Conservation (phyloP, 495 filamentous ascomycete genomes). For the Neurospora hispaniola region DNA sequence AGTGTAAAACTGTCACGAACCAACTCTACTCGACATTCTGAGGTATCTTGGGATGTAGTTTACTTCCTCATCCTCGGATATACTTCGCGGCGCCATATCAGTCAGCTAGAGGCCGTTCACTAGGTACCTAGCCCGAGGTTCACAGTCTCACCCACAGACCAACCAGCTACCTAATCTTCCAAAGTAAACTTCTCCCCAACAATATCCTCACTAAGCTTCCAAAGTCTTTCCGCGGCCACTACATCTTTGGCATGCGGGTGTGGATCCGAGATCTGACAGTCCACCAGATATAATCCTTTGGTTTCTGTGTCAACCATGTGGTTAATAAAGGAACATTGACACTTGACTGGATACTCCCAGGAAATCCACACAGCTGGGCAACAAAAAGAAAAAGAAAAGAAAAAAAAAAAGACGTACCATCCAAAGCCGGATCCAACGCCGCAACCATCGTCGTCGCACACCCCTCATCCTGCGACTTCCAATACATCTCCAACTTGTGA, state of each 20-base stretch:
- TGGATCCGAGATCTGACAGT: conserved; percentile 28
- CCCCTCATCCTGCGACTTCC: conserved; percentile 44
- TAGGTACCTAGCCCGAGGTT: neutral
- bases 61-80: too few species aligned
- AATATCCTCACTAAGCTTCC: conserved; percentile 40
- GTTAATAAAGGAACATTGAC: too few species aligned
- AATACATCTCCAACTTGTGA: conserved; percentile 26
- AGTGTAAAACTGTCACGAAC: too few species aligned
- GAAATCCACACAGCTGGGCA: too few species aligned
- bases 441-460: conserved; percentile 48
- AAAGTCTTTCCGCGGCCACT: conserved; percentile 38
- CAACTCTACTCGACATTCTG: too few species aligned
- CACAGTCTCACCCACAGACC: neutral
- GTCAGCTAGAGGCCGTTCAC: too few species aligned
- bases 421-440: conserved; percentile 43
- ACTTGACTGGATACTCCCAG: too few species aligned
- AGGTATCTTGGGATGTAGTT: too few species aligned
- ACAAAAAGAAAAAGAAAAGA: too few species aligned
- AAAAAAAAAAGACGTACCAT: conserved; percentile 20
- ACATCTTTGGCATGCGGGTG: conserved; percentile 17
- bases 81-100: too few species aligned
- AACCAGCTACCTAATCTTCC: too few species aligned
- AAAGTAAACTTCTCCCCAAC: conserved; percentile 32
- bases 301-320: conserved; percentile 14
- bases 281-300: conserved; percentile 27